Evolutionary conservation across 192 early-diverging fungal genomes (phyloP), one percentile per base, ranked within the genome.

Genomic region (Neocallimastix lanati): DNA sequence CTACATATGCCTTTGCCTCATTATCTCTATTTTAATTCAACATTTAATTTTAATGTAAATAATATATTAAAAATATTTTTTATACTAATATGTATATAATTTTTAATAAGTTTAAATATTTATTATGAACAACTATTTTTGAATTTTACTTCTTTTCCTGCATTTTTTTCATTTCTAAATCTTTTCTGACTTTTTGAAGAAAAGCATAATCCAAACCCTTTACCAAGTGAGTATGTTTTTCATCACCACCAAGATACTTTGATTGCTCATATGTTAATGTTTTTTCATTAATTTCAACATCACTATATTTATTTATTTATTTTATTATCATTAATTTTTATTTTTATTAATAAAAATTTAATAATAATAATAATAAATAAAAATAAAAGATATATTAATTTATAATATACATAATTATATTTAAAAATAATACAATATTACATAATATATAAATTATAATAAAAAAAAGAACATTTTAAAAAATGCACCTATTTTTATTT

Each of bases 181-280:
- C 50, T 18, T 76, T 85, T 28, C 92, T 86, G 11, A 92, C 86
- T 83, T 93, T 93, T 76, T 91, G 83, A 25, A 97, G 86, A 11
- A 97, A 86, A 15, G 93, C 88, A 86, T 86, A 96, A 83, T 97
- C 96, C 5, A 97, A 85, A 29, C 96, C 96, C 78, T 96, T 97
- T 28, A 97, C 96, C 77, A 97, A 82, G 86, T 97, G 96, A 7
- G 96, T 96, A 80, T 93, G 94, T 28, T 92, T 86, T 15, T 86
- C 81, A 84, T 95, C 93, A 58, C 96, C 96, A 78, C 95, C 96
- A 27, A 97, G 84, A 80, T 90, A 96, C 83, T 97, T 97, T 77
- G 92, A 93, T 81, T 93, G 92, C 81, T 94, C 91, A 58, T 37
- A 37, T 0, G 50, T 67, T 67, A 67, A 67, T 21, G 50, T 67